Conservation (phyloP, 164 flowering plant genomes). For the Amborella trichopoda region DNA sequence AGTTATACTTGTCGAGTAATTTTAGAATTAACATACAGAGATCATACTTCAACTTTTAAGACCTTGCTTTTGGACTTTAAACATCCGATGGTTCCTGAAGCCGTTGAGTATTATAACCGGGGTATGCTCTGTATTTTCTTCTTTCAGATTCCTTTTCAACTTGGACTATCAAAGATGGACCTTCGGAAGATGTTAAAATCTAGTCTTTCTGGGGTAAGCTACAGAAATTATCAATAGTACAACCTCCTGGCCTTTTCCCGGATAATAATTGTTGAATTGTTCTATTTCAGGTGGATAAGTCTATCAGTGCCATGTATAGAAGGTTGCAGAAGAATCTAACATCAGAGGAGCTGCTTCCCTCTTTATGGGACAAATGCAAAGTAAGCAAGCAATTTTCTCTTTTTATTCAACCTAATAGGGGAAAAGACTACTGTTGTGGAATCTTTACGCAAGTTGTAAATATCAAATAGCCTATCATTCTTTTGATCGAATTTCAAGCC, state of each 20-base stretch:
- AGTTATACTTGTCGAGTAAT: neutral
- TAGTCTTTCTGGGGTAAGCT: conserved; percentile 82
- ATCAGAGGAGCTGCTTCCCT: conserved; percentile 80
- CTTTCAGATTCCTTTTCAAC: conserved; percentile 89
- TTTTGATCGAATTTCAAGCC: too few species aligned
- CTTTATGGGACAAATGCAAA: conserved; percentile 97
- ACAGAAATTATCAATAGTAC: neutral
- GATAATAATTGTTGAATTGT: neutral
- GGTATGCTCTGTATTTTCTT: neutral
- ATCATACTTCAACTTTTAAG: neutral
- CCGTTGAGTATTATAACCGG: neutral
- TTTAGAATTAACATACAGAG: neutral
- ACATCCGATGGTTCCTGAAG: neutral
- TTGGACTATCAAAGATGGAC: conserved; percentile 85
- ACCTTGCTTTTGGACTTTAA: neutral
- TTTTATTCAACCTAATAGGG: too few species aligned
- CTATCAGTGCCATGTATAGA: conserved; percentile 62
- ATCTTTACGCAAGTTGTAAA: too few species aligned
- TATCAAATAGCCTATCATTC: too few species aligned
- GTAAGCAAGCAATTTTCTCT: conserved; percentile 16
- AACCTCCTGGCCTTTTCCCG: neutral
- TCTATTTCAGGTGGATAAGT: conserved; percentile 61
- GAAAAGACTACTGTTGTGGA: too few species aligned
- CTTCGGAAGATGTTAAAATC: conserved; percentile 81
- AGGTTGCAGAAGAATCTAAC: conserved; percentile 74